Base-by-base conservation (phyloP, 2,329 filamentous ascomycete species). In the Fusarium hostae region DNA sequence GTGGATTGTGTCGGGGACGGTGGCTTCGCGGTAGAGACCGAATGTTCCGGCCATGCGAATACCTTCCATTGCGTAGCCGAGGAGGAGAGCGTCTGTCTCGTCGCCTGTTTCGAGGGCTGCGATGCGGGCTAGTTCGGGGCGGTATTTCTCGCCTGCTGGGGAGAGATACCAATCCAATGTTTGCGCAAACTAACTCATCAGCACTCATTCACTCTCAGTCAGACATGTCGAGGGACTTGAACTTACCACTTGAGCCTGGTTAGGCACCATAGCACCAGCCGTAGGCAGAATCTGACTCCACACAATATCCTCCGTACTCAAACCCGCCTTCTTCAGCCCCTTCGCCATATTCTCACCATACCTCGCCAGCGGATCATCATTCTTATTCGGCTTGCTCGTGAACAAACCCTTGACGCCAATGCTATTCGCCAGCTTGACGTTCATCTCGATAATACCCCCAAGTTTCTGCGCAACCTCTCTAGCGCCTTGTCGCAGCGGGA, bases 91-190 rank as follows among this genome's bases (percentile, higher is more conserved):
- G 70, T 94, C 91, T 0, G 86, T 87, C 69, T 90, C 87, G 16
- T 87, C 85, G 2, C 83, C 82, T 1, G 86, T 83, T 8, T 89
- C 84, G 41, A 86, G 78, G 37, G 85, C 82, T 32, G 93, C 88
- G 20, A 92, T 82, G 22, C 82, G 82, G 72, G 91, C 86, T 59
- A 95, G 85, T 45, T 90, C 87, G 0, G 87, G 83, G 1, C 92
- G 79, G 75, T 94, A 84, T 16, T 82, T 72, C 59, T 84, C 80
- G 72, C 89, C 87, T 35, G 87, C 81, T 5, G 86, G 82, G 0
- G 88, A 87, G 9, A 94, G 85, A 77, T 92, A 94, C 81, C 88
- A 94, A 77, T 94, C 92, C 22, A 94, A 84, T 4, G 91, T 86
- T 81, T 93, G 91, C 3, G 91, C 89, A 77, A 94, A 94, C 85